Evolutionary conservation across 2,329 filamentous ascomycete genomes (phyloP).

Genomic region (Keithomyces neogunnii): DNA sequence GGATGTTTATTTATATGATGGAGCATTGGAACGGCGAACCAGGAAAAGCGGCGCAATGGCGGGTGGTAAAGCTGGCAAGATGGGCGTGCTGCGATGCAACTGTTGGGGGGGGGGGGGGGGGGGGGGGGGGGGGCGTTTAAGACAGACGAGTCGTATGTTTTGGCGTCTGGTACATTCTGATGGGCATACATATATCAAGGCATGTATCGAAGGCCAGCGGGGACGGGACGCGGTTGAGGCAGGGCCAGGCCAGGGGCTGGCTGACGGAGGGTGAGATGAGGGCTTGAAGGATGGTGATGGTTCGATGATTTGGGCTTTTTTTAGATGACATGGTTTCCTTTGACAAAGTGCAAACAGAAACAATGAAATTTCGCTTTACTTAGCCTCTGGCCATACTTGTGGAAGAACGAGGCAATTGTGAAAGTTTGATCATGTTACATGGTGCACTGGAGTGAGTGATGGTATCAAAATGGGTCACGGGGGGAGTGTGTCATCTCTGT

Average conservation of each 20-base stretch:
- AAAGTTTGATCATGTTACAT: too few relatives aligned
- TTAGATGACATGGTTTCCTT: background rate
- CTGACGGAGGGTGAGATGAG: background rate
- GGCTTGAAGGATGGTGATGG: background rate
- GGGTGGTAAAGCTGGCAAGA: background rate
- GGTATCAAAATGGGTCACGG: too few relatives aligned
- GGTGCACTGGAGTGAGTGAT: too few relatives aligned
- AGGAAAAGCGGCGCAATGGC: conserved; percentile 12
- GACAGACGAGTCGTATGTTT: too few relatives aligned
- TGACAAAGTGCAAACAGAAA: background rate
- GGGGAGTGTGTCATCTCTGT: too few relatives aligned
- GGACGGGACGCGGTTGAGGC: background rate
- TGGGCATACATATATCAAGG: background rate
- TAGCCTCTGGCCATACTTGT: too few relatives aligned
- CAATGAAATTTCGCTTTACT: background rate
- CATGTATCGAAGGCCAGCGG: background rate
- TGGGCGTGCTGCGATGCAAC: conserved; percentile 4
- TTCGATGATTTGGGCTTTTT: background rate
- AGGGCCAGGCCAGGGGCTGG: background rate
- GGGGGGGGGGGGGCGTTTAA: background rate
- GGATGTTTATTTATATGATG: conserved; percentile 8
- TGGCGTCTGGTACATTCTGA: background rate
- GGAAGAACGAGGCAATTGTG: too few relatives aligned
- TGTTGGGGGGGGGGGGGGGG: conserved; percentile 6
- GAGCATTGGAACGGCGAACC: conserved; percentile 11